These are phyloP conservation scores for Diophrys sp. DNA, from an alignment of 73 alveolate genomes.

Conservation along the genomic window DNA sequence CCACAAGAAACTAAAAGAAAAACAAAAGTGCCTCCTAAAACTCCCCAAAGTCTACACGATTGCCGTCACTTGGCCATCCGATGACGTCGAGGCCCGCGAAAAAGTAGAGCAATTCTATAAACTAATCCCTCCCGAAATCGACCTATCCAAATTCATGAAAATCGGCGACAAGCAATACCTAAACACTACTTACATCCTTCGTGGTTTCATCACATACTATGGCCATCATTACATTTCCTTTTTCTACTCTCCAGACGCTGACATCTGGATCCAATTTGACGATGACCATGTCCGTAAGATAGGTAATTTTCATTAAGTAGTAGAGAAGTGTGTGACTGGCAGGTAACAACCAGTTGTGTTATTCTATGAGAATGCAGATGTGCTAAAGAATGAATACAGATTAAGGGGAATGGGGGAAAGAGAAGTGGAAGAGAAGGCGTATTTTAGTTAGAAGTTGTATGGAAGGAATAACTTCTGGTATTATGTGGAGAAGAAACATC, in stretches of 20 bases:
- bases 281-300: constrained; percentile 36
- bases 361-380: constrained; percentile 49
- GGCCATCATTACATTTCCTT: constrained; percentile 60
- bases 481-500: background rate
- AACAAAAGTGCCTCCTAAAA: constrained; percentile 17
- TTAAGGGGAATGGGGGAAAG: too few relatives aligned
- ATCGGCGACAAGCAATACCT: constrained; percentile 11
- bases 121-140: constrained; percentile 36
- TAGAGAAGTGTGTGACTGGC: constrained; percentile 37
- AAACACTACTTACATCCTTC: background rate
- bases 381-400: constrained; percentile 9
- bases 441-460: too few relatives aligned
- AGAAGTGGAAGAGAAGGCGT: background rate
- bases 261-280: constrained; percentile 53
- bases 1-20: constrained; percentile 1
- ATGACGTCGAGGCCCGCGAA: constrained; percentile 1
- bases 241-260: constrained; percentile 47
- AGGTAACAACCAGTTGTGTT: constrained; percentile 45
- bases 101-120: constrained; percentile 19
- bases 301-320: constrained; percentile 56
- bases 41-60: constrained; percentile 52
- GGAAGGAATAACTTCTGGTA: constrained; percentile 1
- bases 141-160: constrained; percentile 30
- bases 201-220: constrained; percentile 56
- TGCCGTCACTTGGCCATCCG: constrained; percentile 3